Percentiles rank a stretch among this genome's conserved stretches.
Conservation (phyloP, 2,329 filamentous ascomycete genomes). For the Pestalotiopsis sp. region DNA sequence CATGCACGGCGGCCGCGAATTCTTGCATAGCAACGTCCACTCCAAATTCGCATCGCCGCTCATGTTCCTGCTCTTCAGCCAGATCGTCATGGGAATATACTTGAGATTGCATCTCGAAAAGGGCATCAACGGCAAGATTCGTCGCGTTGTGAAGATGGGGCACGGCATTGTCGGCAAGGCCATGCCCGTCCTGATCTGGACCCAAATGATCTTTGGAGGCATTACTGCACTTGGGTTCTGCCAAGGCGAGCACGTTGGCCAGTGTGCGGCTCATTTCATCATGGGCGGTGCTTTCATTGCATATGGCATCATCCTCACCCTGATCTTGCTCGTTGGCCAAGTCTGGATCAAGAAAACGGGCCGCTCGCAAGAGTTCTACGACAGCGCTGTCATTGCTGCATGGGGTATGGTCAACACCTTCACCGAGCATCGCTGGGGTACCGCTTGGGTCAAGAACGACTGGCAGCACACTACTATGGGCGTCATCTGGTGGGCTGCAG, state of each 20-base stretch:
- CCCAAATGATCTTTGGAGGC: constrained; percentile 94
- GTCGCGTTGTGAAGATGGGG: constrained; percentile 69
- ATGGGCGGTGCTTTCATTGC: constrained; percentile 97
- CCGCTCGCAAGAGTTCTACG: constrained; percentile 95
- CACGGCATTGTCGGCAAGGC: constrained; percentile 86
- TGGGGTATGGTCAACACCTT: constrained; percentile 99
- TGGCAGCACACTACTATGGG: constrained; percentile 99
- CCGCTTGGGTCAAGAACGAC: constrained; percentile 87
- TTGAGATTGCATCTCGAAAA: constrained; percentile 87
- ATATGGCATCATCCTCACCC: constrained; percentile 86
- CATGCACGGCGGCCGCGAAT: constrained; percentile 85
- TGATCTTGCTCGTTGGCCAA: constrained; percentile 87
- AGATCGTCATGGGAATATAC: constrained; percentile 83
- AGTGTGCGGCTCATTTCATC: constrained; percentile 96
- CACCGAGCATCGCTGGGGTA: constrained; percentile 94
- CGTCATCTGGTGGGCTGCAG: constrained; percentile 97
- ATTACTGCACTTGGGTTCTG: constrained; percentile 94
- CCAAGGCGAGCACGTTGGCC: constrained; percentile 85
- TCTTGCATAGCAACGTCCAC: constrained; percentile 76
- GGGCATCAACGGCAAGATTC: constrained; percentile 79
- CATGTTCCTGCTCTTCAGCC: constrained; percentile 77
- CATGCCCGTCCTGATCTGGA: constrained; percentile 86
- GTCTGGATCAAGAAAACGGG: constrained; percentile 81
- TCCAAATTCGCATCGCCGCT: constrained; percentile 77
- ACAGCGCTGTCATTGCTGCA: constrained; percentile 84